phyloP scores from a whole-genome alignment of 1,284 basidiomycete genomes.

The Wallemia ichthyophaga region DNA sequence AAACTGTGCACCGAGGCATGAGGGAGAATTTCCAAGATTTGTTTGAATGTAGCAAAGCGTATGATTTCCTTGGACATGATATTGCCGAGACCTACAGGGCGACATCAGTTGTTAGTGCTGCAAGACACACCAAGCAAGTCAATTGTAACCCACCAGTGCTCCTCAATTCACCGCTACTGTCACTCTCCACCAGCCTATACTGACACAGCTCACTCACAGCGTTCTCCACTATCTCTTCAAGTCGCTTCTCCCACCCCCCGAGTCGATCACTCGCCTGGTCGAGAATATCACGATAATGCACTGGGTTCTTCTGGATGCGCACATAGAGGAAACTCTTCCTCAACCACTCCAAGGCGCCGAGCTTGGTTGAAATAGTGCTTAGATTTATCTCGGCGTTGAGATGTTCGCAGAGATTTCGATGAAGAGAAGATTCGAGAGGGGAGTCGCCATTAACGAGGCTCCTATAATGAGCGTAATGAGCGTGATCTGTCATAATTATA shows the following conservation, averaged over 20 bases:
- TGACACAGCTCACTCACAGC: not conserved
- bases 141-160: not conserved
- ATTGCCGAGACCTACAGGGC: not conserved
- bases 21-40: not conserved
- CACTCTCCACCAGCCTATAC: not conserved
- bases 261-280: not conserved
- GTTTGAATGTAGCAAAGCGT: not conserved
- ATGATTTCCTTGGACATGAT: not conserved
- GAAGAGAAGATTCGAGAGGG: conserved; percentile 19
- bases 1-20: too few relatives aligned
- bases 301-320: conserved; percentile 50
- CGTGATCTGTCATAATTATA: conserved; percentile 43
- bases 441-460: conserved; percentile 7
- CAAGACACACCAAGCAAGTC: too few relatives aligned
- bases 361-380: conserved; percentile 36
- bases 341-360: conserved; percentile 40
- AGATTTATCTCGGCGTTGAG: conserved; percentile 74
- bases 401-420: conserved; percentile 54
- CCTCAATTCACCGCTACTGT: not conserved
- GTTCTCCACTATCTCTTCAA: not conserved
- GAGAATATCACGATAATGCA: conserved; percentile 23
- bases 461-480: conserved; percentile 39
- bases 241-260: not conserved
- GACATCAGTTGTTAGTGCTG: too few relatives aligned
- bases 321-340: conserved; percentile 50